These are phyloP conservation scores for Pigoraptor vietnamica DNA, from an alignment of 78 protist genomes.

Conservation along the genomic window DNA sequence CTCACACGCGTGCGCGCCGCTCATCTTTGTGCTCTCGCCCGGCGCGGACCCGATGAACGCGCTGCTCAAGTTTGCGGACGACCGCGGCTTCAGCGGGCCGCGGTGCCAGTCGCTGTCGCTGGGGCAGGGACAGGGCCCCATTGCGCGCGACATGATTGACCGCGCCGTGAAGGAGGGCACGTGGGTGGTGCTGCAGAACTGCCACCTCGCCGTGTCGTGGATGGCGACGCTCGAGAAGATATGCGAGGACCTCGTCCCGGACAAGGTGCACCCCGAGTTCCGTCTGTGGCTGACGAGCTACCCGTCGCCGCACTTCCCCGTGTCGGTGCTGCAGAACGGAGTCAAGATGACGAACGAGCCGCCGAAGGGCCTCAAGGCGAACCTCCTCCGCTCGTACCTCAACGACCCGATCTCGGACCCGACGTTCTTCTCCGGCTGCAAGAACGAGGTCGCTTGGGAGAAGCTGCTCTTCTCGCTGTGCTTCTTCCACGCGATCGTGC, in stretches of 20 bases:
- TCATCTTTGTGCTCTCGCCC: slow-evolving; percentile 82
- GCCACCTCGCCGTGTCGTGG: slow-evolving; percentile 78
- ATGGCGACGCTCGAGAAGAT: slow-evolving; percentile 55
- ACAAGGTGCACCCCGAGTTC: slow-evolving; percentile 58
- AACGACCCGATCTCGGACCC: slow-evolving; percentile 27
- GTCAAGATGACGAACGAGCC: slow-evolving; percentile 86
- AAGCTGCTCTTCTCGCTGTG: slow-evolving; percentile 59
- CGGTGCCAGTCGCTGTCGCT: slow-evolving; percentile 60
- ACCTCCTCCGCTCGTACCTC: slow-evolving; percentile 50
- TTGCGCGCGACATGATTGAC: slow-evolving; percentile 62
- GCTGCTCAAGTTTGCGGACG: slow-evolving; percentile 65
- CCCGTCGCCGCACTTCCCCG: slow-evolving; percentile 86
- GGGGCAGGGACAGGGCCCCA: slow-evolving; percentile 92
- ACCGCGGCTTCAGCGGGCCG: slow-evolving; percentile 54
- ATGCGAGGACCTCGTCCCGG: slow-evolving; percentile 39
- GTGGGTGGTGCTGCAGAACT: slow-evolving; percentile 88
- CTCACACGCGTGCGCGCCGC: slow-evolving; percentile 50
- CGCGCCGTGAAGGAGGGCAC: slow-evolving; percentile 62
- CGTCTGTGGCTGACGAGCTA: slow-evolving; percentile 88
- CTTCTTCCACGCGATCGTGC: slow-evolving; percentile 73
- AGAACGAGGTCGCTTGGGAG: slow-evolving; percentile 17
- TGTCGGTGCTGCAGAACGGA: slow-evolving; percentile 73
- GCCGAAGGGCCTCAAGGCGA: slow-evolving; percentile 73
- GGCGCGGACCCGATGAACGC: slow-evolving; percentile 87
- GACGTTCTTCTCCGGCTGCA: slow-evolving; percentile 1